These are phyloP conservation scores for Penicillium ucsense DNA, from an alignment of 495 filamentous ascomycete species.

Conservation along the genomic window DNA sequence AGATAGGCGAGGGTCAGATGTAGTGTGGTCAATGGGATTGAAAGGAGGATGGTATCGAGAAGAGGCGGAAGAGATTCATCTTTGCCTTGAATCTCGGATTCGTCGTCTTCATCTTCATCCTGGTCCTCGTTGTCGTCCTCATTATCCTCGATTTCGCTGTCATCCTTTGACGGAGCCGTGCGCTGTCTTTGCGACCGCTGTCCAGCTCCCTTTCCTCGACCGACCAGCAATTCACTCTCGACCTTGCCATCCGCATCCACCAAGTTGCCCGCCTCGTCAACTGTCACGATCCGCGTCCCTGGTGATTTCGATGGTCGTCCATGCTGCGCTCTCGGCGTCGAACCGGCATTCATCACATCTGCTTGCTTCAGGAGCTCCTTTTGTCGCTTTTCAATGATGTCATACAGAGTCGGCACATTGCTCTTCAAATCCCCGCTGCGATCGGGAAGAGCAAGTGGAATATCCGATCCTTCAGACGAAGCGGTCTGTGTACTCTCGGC, in stretches of 20 bases:
- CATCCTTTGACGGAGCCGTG: not conserved
- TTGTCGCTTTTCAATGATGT: conserved; percentile 42
- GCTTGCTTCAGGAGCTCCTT: conserved; percentile 18
- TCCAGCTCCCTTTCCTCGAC: too few species aligned
- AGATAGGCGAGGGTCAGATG: conserved; percentile 84
- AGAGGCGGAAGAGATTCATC: conserved; percentile 28
- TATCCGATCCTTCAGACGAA: conserved; percentile 7
- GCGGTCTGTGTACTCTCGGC: too few species aligned
- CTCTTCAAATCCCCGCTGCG: conserved; percentile 16
- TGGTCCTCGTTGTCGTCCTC: too few species aligned
- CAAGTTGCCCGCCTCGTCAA: conserved; percentile 27
- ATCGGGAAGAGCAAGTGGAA: conserved; percentile 31
- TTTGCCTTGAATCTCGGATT: conserved; percentile 4
- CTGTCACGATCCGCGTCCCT: conserved; percentile 29
- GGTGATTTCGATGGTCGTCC: conserved; percentile 5
- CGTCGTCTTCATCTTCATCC: not conserved
- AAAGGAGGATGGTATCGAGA: conserved; percentile 42
- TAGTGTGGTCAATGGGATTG: conserved; percentile 63
- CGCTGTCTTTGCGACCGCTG: too few species aligned
- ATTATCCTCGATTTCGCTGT: too few species aligned
- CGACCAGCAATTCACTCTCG: conserved; percentile 3
- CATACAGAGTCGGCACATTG: conserved; percentile 36
- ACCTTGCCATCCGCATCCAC: conserved; percentile 20
- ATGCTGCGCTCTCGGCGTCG: conserved; percentile 1
- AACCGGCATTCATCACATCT: not conserved